Percentiles rank a stretch among this genome's conserved stretches.
phyloP scores from a whole-genome alignment of 352 stramenopile species.

The Phytophthora tentaculata region DNA sequence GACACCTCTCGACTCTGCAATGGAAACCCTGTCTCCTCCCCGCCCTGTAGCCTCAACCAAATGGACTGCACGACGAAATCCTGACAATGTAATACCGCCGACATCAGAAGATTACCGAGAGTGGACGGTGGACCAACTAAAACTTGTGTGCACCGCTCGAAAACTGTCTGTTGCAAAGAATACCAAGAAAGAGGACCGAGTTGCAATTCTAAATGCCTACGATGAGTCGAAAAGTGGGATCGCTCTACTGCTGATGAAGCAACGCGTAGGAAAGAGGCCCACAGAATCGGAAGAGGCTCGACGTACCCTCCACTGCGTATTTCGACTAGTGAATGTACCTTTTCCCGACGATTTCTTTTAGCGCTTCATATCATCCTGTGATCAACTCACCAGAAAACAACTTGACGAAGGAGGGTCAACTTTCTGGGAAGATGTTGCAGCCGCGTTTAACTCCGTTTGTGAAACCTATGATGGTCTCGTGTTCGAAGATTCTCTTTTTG shows the following conservation, averaged over 20 bases:
- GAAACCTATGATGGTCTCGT: neutral
- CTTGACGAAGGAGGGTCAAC: slow-evolving; percentile 1
- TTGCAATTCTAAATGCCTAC: neutral
- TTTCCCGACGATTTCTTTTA: slow-evolving; percentile 2
- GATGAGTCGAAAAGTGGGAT: neutral
- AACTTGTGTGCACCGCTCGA: neutral
- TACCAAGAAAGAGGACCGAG: slow-evolving; percentile 1
- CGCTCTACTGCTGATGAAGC: neutral
- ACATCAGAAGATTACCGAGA: neutral
- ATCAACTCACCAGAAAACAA: slow-evolving; percentile 6
- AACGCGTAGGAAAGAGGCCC: neutral
- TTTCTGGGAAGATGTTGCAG: slow-evolving; percentile 6
- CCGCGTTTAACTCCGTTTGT: neutral
- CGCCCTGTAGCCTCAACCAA: neutral
- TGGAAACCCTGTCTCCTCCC: no score
- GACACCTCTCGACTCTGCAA: no score
- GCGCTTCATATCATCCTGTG: neutral
- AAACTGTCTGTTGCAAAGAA: slow-evolving; percentile 19
- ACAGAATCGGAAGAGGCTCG: neutral
- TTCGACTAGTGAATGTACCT: slow-evolving; percentile 12
- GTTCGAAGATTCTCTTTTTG: neutral
- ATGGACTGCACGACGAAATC: neutral
- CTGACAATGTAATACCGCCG: neutral
- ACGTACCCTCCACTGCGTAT: neutral
- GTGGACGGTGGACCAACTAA: slow-evolving; percentile 6